phyloP scores from a whole-genome alignment of 805 yeast genomes.

The Metschnikowia henanensis region DNA sequence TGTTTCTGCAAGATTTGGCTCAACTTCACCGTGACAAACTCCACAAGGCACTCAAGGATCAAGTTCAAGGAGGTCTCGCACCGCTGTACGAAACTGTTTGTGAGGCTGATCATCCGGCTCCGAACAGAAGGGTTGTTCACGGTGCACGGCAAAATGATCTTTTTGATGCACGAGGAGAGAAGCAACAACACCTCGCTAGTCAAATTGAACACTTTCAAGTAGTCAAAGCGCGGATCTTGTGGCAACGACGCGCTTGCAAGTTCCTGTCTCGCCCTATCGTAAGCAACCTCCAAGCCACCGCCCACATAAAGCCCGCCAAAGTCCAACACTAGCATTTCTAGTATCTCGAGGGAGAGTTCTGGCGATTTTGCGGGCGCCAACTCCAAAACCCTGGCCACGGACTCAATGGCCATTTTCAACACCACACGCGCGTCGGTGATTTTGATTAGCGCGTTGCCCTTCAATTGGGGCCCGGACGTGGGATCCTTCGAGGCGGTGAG shows the following conservation, averaged over 20 bases:
- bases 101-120: slow-evolving; percentile 56
- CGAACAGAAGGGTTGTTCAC: slow-evolving; percentile 56
- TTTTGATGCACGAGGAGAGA: slow-evolving; percentile 70
- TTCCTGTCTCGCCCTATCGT: slow-evolving; percentile 43
- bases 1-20: slow-evolving; percentile 55
- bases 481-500: slow-evolving; percentile 9
- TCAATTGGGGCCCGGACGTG: slow-evolving; percentile 17
- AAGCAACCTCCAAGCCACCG: slow-evolving; percentile 70
- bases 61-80: slow-evolving; percentile 67
- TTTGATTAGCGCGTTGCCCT: slow-evolving; percentile 27
- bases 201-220: slow-evolving; percentile 48
- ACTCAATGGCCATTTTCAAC: slow-evolving; percentile 68
- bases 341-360: slow-evolving; percentile 61
- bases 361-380: slow-evolving; percentile 62
- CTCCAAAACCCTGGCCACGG: slow-evolving; percentile 75
- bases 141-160: slow-evolving; percentile 74
- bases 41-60: slow-evolving; percentile 59
- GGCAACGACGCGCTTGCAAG: slow-evolving; percentile 23
- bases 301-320: slow-evolving; percentile 76
- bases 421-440: slow-evolving; percentile 58
- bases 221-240: slow-evolving; percentile 42
- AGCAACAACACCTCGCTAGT: slow-evolving; percentile 63
- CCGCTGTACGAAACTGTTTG: slow-evolving; percentile 58
- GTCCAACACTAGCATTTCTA: slow-evolving; percentile 66
- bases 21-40: slow-evolving; percentile 52